phyloP scores from a whole-genome alignment of 768 basidiomycete species.

The Hebeloma cylindrosporum region DNA sequence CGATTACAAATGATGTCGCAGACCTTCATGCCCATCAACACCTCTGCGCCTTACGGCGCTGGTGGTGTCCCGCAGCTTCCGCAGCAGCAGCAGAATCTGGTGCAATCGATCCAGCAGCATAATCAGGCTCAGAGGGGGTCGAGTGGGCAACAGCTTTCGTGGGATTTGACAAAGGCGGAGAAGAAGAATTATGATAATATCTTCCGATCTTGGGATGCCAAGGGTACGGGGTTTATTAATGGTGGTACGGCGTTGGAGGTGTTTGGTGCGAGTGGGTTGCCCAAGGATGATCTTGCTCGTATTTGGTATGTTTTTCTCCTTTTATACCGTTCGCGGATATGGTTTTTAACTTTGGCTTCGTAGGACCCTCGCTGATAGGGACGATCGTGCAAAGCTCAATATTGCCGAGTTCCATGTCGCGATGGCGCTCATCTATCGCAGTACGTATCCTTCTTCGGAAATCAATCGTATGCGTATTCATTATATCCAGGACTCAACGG shows the following conservation, averaged over 20 bases:
- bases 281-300: conserved; percentile 85
- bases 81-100: conserved; percentile 65
- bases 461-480: not conserved
- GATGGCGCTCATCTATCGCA: conserved; percentile 96
- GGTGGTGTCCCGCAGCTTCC: conserved; percentile 67
- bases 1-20: conserved; percentile 86
- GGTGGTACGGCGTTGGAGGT: conserved; percentile 87
- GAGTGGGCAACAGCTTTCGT: conserved; percentile 68
- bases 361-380: conserved; percentile 90
- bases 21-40: conserved; percentile 84
- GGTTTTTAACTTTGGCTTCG: conserved; percentile 7
- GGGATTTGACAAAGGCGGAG: conserved; percentile 85
- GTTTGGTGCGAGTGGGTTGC: conserved; percentile 90
- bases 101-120: conserved; percentile 86
- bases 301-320: conserved; percentile 69
- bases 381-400: conserved; percentile 94
- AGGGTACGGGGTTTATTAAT: conserved; percentile 78
- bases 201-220: conserved; percentile 94
- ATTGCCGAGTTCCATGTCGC: conserved; percentile 97
- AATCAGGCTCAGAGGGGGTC: conserved; percentile 74
- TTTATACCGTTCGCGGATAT: not conserved
- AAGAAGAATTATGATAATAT: conserved; percentile 97
- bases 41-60: conserved; percentile 55
- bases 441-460: conserved; percentile 49
- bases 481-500: conserved; percentile 76